phyloP scores from a whole-genome alignment of 768 basidiomycete species.

The Rhodotorula diobovata region DNA sequence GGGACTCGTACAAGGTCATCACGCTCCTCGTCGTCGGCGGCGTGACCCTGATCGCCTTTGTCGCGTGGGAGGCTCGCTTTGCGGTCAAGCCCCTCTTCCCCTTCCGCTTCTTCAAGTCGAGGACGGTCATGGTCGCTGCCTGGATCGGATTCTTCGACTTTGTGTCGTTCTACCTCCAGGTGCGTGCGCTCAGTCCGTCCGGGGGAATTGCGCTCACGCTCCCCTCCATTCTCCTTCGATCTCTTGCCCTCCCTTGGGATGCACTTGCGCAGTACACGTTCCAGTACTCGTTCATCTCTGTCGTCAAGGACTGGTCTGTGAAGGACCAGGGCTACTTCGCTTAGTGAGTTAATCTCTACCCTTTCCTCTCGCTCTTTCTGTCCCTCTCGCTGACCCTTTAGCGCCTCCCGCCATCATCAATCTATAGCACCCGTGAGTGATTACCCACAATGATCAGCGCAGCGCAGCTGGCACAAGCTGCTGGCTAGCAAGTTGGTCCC shows the following conservation, averaged over 20 bases:
- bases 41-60: conserved; percentile 43
- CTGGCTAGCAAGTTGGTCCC: too few relatives aligned
- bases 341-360: too few relatives aligned
- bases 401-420: too few relatives aligned
- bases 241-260: too few relatives aligned
- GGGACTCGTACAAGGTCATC: conserved; percentile 39
- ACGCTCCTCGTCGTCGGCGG: conserved; percentile 35
- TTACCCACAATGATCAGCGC: too few relatives aligned
- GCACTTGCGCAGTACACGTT: background rate
- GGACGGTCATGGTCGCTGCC: conserved; percentile 58
- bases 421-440: too few relatives aligned
- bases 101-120: conserved; percentile 60
- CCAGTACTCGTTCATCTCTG: conserved; percentile 3
- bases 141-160: conserved; percentile 57
- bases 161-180: conserved; percentile 55
- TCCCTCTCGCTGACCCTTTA: conserved; percentile 1
- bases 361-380: too few relatives aligned
- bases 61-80: conserved; percentile 51
- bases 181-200: too few relatives aligned
- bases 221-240: too few relatives aligned
- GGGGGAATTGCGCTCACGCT: too few relatives aligned
- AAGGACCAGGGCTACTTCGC: conserved; percentile 56
- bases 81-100: conserved; percentile 62
- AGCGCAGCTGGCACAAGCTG: too few relatives aligned
- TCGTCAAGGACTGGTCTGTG: conserved; percentile 42